phyloP scores from a whole-genome alignment of 768 basidiomycete genomes.

The Jaapia argillacea region DNA sequence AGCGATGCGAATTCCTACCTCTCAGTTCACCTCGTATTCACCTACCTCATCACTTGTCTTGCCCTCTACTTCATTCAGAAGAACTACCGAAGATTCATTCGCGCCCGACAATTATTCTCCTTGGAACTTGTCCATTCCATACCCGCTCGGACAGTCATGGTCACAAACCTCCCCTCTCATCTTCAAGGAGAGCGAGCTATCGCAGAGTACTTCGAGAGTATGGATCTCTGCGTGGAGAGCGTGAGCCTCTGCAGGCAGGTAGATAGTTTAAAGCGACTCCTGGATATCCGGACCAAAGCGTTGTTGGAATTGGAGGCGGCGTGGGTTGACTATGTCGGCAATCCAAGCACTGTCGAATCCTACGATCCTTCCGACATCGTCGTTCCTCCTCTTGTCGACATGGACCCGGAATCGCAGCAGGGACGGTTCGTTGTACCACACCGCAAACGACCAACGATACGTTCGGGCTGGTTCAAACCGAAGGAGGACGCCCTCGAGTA shows the following conservation, averaged over 20 bases:
- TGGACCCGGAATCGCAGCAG: slow-evolving; percentile 46
- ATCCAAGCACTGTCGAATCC: slow-evolving; percentile 78
- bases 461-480: slow-evolving; percentile 62
- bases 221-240: slow-evolving; percentile 84
- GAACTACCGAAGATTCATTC: slow-evolving; percentile 84
- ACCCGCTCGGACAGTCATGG: slow-evolving; percentile 86
- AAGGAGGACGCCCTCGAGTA: slow-evolving; percentile 88
- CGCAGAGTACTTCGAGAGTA: slow-evolving; percentile 89
- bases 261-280: slow-evolving; percentile 53
- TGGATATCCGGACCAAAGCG: slow-evolving; percentile 76
- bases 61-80: slow-evolving; percentile 80
- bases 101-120: slow-evolving; percentile 86
- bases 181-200: slow-evolving; percentile 77
- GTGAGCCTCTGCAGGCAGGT: slow-evolving; percentile 85
- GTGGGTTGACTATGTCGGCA: slow-evolving; percentile 90
- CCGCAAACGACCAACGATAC: slow-evolving; percentile 63
- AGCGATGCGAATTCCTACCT: slow-evolving; percentile 86
- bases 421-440: slow-evolving; percentile 63
- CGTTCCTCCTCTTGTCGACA: slow-evolving; percentile 30
- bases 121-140: slow-evolving; percentile 93
- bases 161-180: slow-evolving; percentile 76
- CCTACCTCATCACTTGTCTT: slow-evolving; percentile 86
- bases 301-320: slow-evolving; percentile 70
- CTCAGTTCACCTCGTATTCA: slow-evolving; percentile 84
- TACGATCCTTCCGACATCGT: slow-evolving; percentile 66